phyloP scores from a whole-genome alignment of 306 rosid species.

The Cucurbita moschata region DNA sequence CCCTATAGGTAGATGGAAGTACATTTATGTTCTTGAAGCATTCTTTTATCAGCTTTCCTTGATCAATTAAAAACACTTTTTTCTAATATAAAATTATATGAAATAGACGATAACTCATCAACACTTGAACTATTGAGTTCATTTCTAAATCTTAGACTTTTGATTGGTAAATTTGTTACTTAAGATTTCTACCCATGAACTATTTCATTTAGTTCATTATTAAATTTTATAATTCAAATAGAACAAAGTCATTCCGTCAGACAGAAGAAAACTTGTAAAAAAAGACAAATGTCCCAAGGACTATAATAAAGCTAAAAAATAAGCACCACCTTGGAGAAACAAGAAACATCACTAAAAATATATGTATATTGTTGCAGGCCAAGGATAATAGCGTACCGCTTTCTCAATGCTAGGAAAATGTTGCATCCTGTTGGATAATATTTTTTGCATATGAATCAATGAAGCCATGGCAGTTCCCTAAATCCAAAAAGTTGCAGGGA shows the following conservation, averaged over 20 bases:
- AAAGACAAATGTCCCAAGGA: not conserved
- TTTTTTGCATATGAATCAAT: conserved; percentile 87
- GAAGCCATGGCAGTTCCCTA: conserved; percentile 99
- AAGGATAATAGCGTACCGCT: conserved; percentile 37
- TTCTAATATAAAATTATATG: not conserved
- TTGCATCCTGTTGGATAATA: conserved; percentile 67
- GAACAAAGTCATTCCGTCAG: not conserved
- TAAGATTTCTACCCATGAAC: not conserved
- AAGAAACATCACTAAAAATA: not conserved
- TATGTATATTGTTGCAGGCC: too few relatives aligned
- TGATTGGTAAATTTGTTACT: not conserved
- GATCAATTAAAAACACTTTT: not conserved
- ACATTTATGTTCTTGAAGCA: not conserved
- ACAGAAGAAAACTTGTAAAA: not conserved
- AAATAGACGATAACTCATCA: not conserved
- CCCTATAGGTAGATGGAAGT: not conserved
- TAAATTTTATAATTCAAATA: too few relatives aligned
- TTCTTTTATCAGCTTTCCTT: not conserved
- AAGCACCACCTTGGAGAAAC: not conserved
- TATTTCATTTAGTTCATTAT: too few relatives aligned
- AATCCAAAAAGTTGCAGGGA: conserved; percentile 6
- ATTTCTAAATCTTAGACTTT: too few relatives aligned
- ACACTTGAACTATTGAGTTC: not conserved
- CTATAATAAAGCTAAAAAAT: not conserved
- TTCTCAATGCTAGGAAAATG: conserved; percentile 82